phyloP scores from a whole-genome alignment of 2,329 filamentous ascomycete genomes.

The Nakataea oryzae region DNA sequence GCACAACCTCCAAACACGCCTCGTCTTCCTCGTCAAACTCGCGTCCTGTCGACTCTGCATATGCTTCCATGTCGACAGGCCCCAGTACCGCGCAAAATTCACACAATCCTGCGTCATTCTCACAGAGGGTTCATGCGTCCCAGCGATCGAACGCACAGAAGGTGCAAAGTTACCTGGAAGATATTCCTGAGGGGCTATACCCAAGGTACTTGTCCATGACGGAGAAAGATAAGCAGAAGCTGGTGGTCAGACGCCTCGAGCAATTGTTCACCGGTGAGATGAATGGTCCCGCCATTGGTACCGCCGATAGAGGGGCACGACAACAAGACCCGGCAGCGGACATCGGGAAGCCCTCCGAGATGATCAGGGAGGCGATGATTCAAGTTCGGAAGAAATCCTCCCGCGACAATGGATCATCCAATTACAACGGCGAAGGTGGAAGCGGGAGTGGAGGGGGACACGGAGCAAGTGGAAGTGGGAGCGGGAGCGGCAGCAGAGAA shows the following conservation, averaged over 20 bases:
- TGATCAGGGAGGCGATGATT: slow-evolving; percentile 38
- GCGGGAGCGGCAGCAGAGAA: slow-evolving; percentile 12
- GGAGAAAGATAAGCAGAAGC: slow-evolving; percentile 64
- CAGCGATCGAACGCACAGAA: slow-evolving; percentile 41
- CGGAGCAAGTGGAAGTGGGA: slow-evolving; percentile 16
- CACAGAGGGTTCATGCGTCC: neutral
- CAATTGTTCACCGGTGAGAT: slow-evolving; percentile 72
- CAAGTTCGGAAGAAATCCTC: slow-evolving; percentile 30
- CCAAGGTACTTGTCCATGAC: slow-evolving; percentile 53
- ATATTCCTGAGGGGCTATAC: slow-evolving; percentile 60
- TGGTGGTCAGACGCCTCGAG: slow-evolving; percentile 67
- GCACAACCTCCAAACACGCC: slow-evolving; percentile 38
- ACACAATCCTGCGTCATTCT: neutral
- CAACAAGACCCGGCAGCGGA: slow-evolving; percentile 5
- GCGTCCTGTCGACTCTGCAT: slow-evolving; percentile 49
- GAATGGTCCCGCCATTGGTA: slow-evolving; percentile 22
- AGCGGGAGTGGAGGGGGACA: slow-evolving; percentile 4
- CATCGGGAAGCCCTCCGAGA: slow-evolving; percentile 15
- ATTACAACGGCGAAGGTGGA: slow-evolving; percentile 35
- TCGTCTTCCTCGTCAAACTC: slow-evolving; percentile 43
- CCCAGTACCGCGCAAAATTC: slow-evolving; percentile 32
- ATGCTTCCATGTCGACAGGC: slow-evolving; percentile 55
- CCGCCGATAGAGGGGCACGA: slow-evolving; percentile 14
- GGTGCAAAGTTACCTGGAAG: slow-evolving; percentile 59
- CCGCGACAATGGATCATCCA: slow-evolving; percentile 33